Conservation (phyloP, 2,329 filamentous ascomycete species). For the Ophiostoma novo-ulmi region DNA sequence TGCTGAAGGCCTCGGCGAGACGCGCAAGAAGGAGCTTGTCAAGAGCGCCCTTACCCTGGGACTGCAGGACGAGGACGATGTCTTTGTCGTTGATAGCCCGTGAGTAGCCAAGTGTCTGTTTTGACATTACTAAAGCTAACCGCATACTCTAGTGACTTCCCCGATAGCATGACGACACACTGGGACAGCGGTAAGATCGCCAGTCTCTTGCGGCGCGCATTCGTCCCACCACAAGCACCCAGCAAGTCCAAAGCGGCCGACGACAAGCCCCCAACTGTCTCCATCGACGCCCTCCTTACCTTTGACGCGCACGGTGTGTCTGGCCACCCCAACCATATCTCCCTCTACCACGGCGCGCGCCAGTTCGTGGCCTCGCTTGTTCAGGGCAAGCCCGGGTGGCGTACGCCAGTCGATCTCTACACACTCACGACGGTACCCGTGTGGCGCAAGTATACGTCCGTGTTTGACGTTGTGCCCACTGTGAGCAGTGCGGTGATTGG, state of each 20-base stretch:
- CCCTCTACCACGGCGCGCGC: slow-evolving; percentile 75
- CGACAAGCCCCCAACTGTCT: slow-evolving; percentile 40
- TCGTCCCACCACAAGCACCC: slow-evolving; percentile 42
- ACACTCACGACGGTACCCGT: slow-evolving; percentile 70
- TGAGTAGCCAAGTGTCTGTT: slow-evolving; percentile 36
- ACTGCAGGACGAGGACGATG: slow-evolving; percentile 66
- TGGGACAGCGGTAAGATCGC: slow-evolving; percentile 72
- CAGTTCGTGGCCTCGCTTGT: slow-evolving; percentile 65
- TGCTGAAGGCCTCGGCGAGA: slow-evolving; percentile 79
- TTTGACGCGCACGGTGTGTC: slow-evolving; percentile 83
- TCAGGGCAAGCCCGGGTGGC: slow-evolving; percentile 57
- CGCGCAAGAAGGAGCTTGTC: slow-evolving; percentile 74
- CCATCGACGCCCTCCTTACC: slow-evolving; percentile 79
- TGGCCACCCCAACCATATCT: slow-evolving; percentile 87
- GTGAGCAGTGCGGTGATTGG: slow-evolving; percentile 42
- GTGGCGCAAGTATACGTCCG: slow-evolving; percentile 71
- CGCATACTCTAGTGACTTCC: slow-evolving; percentile 54
- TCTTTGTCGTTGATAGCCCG: slow-evolving; percentile 78
- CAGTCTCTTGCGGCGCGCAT: slow-evolving; percentile 63
- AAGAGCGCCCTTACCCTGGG: slow-evolving; percentile 75
- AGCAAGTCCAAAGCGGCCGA: slow-evolving; percentile 26
- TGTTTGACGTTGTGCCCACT: slow-evolving; percentile 72
- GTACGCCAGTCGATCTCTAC: slow-evolving; percentile 76
- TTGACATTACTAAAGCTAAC: background rate
- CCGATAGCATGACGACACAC: slow-evolving; percentile 76